Evolutionary conservation across 805 yeast genomes (phyloP), one percentile per base, ranked within the genome.

Genomic region (Pichia gijzeniarum): DNA sequence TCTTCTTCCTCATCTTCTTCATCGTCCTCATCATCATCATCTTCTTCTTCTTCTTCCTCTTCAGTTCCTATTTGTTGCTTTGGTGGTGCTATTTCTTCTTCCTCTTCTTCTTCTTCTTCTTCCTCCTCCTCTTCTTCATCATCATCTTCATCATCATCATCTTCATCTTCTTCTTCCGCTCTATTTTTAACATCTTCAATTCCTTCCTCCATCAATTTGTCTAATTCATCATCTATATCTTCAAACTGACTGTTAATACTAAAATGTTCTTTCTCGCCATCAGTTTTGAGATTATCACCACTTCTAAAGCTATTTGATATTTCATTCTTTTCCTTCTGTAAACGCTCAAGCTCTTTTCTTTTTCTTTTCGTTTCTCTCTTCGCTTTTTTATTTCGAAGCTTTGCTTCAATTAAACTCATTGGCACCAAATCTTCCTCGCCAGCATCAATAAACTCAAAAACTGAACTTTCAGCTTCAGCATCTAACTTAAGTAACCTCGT

Each of bases 391-490:
- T 28, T 44, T 17, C 42, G 42, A 33, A 44, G 40, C n/a, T 49
- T 51, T 12, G 38, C 43, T 41, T 68, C 47, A 59, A 69, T 44
- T 52, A 65, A 38, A 48, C 67, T 67, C 48, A 68, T 71, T 38
- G 74, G 73, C 6, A 35, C 36, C 10, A 48, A 16, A 22, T 46
- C 40, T 38, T 46, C 49, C 38, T 53, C 47, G 38, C 40, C 53
- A 16, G 55, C 45, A 44, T 82, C 89, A 2, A 88, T 71, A 43
- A 88, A 70, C 57, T 90, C 96, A 57, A 81, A 88, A 32, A 74
- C 75, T 21, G 83, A 76, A 38, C 82, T 87, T 60, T 86, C 90
- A 1, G 97, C 95, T 48, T 83, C 89, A 33, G 77, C 85, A 60
- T 91, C 99, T 38, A 79, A 65, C 50, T 76, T 70, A 27, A 91